Evolutionary conservation across 2,329 filamentous ascomycete genomes (phyloP).

Genomic region (Periconia sp.): DNA sequence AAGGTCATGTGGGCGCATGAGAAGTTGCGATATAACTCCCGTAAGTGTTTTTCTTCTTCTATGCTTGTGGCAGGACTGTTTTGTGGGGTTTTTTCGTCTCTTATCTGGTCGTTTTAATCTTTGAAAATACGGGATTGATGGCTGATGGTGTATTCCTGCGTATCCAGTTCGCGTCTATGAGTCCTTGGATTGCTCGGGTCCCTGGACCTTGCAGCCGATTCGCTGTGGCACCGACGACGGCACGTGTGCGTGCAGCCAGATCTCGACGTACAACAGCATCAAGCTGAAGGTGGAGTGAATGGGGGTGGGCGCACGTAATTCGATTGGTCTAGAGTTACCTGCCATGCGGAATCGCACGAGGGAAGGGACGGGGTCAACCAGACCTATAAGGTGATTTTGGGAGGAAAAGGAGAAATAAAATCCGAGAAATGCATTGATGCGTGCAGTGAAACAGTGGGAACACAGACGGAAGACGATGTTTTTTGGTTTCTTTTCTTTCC

Average conservation of each 20-base stretch:
- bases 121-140: no score
- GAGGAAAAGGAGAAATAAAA: background rate
- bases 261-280: slow-evolving; percentile 7
- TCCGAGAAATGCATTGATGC: background rate
- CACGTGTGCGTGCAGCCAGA: slow-evolving; percentile 6
- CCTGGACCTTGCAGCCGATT: slow-evolving; percentile 6
- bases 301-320: no score
- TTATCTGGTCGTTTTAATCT: no score
- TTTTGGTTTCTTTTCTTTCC: no score
- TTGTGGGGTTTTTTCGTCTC: background rate
- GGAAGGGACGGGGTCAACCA: no score
- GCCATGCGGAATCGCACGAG: no score
- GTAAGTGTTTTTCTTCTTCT: slow-evolving; percentile 3
- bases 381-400: no score
- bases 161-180: slow-evolving; percentile 7
- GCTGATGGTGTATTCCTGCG: no score
- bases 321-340: no score
- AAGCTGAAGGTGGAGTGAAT: background rate
- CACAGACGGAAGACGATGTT: no score
- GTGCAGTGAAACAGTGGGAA: no score
- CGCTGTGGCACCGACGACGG: background rate
- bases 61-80: background rate
- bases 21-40: slow-evolving; percentile 7
- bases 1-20: background rate
- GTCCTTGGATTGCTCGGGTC: slow-evolving; percentile 4